Evolutionary conservation across 495 filamentous ascomycete species (phyloP).

Genomic region (Penicillium ochrochloron): DNA sequence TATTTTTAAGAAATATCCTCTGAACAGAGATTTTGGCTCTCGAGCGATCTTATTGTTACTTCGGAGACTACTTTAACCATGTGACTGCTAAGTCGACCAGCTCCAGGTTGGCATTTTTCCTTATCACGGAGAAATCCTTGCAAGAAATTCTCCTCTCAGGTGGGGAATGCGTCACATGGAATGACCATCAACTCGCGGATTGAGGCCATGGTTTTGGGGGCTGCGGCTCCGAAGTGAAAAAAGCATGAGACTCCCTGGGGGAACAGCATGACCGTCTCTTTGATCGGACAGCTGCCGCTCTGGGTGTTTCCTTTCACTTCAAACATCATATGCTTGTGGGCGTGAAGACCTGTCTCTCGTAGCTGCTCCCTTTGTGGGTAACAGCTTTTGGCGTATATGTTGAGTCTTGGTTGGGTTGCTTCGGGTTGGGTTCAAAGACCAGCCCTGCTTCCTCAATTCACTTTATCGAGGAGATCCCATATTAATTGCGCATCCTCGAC

Average conservation of each 20-base stretch:
- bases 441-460: slow-evolving; percentile 20
- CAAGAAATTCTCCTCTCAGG: neutral
- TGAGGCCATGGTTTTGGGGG: neutral
- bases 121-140: neutral
- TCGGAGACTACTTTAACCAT: neutral
- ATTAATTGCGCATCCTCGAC: slow-evolving; percentile 37
- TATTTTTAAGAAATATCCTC: neutral
- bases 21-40: neutral
- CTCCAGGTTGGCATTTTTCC: neutral
- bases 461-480: slow-evolving; percentile 46
- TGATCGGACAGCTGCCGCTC: neutral
- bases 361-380: neutral
- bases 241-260: neutral
- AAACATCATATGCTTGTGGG: neutral
- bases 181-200: neutral
- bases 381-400: neutral
- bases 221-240: neutral
- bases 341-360: neutral
- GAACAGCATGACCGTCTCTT: neutral
- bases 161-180: neutral
- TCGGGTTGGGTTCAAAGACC: neutral
- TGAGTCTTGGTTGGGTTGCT: neutral
- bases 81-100: neutral
- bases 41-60: neutral
- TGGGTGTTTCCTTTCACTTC: neutral